A percentile compares a stretch with the other conserved stretches of the same genome.
Conservation (phyloP, 257 asterid species). For the Sherardia arvensis region DNA sequence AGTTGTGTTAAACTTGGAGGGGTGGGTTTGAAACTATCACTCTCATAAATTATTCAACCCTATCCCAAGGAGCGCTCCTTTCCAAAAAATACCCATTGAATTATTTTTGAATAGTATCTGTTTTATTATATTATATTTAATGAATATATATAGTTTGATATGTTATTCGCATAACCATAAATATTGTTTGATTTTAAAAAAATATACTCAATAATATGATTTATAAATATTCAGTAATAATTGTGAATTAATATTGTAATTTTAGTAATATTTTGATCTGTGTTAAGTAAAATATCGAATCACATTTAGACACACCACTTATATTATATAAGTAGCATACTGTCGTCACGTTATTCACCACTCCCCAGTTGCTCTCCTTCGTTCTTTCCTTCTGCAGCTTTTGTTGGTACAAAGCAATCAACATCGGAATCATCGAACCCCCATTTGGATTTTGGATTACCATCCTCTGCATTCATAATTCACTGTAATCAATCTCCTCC, state of each 20-base stretch:
- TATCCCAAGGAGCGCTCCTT: neutral
- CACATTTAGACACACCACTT: too few relatives aligned
- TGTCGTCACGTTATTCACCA: neutral
- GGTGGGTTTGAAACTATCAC: neutral
- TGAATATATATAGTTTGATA: too few relatives aligned
- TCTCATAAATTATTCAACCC: neutral
- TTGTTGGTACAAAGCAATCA: neutral
- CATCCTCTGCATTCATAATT: neutral
- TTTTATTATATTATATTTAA: too few relatives aligned
- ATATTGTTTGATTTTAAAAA: too few relatives aligned
- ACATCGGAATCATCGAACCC: neutral
- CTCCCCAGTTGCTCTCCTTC: neutral
- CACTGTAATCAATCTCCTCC: neutral
- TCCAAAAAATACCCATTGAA: neutral
- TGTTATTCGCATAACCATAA: too few relatives aligned
- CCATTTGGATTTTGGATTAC: slow-evolving; percentile 3
- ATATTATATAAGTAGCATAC: neutral
- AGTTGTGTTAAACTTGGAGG: neutral
- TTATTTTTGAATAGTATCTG: neutral
- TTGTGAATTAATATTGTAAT: too few relatives aligned
- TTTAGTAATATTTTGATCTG: too few relatives aligned
- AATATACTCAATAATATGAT: too few relatives aligned
- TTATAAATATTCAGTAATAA: too few relatives aligned
- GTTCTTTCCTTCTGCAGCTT: neutral
- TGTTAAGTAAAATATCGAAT: too few relatives aligned